A percentile compares a stretch with the other conserved stretches of the same genome.
phyloP scores from a whole-genome alignment of 352 stramenopile species.

The Hyaloperonospora brassicae region DNA sequence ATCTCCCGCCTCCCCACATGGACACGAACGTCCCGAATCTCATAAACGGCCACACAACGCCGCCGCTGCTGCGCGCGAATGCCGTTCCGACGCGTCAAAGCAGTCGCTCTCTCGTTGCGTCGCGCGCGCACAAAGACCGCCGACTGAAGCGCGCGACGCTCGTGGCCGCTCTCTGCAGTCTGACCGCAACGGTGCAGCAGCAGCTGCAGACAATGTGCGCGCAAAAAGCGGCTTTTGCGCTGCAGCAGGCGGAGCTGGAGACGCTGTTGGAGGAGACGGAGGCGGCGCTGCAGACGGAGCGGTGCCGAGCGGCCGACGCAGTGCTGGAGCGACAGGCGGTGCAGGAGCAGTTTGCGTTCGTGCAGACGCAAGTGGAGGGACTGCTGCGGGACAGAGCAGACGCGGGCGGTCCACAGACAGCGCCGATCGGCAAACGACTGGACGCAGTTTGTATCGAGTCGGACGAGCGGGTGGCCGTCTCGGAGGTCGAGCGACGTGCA shows the following conservation, averaged over 20 bases:
- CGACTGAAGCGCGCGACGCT: slow-evolving; percentile 18
- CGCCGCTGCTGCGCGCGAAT: slow-evolving; percentile 39
- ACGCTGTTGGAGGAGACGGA: slow-evolving; percentile 16
- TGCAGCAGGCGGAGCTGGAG: slow-evolving; percentile 20
- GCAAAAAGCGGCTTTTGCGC: slow-evolving; percentile 15
- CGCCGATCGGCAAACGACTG: slow-evolving; percentile 6
- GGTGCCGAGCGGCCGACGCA: slow-evolving; percentile 10
- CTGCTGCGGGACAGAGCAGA: slow-evolving; percentile 11
- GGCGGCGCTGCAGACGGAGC: slow-evolving; percentile 11
- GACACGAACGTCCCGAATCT: slow-evolving; percentile 52
- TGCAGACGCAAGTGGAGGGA: slow-evolving; percentile 20
- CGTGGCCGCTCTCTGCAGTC: slow-evolving; percentile 18
- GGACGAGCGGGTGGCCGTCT: slow-evolving; percentile 4
- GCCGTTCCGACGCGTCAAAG: slow-evolving; percentile 29
- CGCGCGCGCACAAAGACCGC: slow-evolving; percentile 6
- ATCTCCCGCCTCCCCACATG: too few species aligned
- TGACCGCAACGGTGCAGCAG: slow-evolving; percentile 19
- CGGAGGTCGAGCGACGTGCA: slow-evolving; percentile 3
- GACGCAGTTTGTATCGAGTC: slow-evolving; percentile 9
- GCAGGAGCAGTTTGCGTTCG: slow-evolving; percentile 21
- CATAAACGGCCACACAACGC: slow-evolving; percentile 35
- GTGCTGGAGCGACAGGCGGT: slow-evolving; percentile 14
- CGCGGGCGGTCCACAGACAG: background rate
- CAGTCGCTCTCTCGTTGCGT: slow-evolving; percentile 27
- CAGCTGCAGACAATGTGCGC: slow-evolving; percentile 18